Conservation (phyloP, 805 yeast genomes). For the Yamadazyma kitorensis region DNA sequence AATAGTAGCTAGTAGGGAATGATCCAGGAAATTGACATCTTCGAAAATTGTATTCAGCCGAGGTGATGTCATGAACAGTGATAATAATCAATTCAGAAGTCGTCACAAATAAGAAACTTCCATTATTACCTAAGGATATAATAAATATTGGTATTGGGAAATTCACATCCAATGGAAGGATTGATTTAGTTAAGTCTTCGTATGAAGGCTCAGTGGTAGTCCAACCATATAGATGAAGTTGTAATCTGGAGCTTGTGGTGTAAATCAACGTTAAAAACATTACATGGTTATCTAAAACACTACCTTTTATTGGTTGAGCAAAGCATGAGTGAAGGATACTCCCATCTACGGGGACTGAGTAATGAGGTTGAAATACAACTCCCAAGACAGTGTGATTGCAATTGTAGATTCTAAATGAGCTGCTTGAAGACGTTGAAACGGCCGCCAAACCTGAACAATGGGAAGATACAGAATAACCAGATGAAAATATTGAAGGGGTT, state of each 20-base stretch:
- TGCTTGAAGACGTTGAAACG: constrained; percentile 35
- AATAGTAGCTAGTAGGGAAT: constrained; percentile 41
- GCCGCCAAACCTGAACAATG: constrained; percentile 39
- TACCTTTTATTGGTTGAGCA: constrained; percentile 31
- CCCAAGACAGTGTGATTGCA: constrained; percentile 37
- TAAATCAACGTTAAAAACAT: constrained; percentile 34
- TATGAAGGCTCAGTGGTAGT: constrained; percentile 30
- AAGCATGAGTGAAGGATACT: constrained; percentile 41
- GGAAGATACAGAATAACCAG: constrained; percentile 29
- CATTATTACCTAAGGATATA: constrained; percentile 34
- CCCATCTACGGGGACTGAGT: constrained; percentile 42
- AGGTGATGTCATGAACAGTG: constrained; percentile 43
- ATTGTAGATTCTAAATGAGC: constrained; percentile 36
- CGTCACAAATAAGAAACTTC: constrained; percentile 38
- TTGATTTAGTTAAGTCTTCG: constrained; percentile 30
- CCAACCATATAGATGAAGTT: constrained; percentile 41
- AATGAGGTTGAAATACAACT: constrained; percentile 32
- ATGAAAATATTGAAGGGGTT: constrained; percentile 15
- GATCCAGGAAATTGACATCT: constrained; percentile 18
- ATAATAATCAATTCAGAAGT: constrained; percentile 32
- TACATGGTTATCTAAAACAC: constrained; percentile 24
- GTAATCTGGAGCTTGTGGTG: constrained; percentile 35
- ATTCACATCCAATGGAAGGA: constrained; percentile 37
- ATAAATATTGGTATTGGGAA: constrained; percentile 44
- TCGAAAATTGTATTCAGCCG: constrained; percentile 43